Evolutionary conservation across 2,329 filamentous ascomycete species (phyloP), one percentile per base, ranked within the genome.

Genomic region (Coniochaeta hoffmannii): DNA sequence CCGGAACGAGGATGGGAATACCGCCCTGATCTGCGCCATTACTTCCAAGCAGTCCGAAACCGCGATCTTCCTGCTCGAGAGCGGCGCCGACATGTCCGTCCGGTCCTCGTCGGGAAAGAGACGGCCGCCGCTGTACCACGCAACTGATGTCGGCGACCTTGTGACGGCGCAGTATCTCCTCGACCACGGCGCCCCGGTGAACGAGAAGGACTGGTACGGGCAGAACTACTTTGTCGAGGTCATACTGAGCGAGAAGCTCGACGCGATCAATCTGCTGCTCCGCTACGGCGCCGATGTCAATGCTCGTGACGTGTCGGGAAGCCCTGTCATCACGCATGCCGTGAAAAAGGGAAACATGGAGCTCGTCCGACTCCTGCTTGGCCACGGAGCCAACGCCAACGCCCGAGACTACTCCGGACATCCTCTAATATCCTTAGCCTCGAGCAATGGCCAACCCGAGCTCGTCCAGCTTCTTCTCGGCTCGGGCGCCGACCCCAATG

Each of bases 231-330:
- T 66, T 51, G 64, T 64, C 59, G 62, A 64, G 53, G 62, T 66
- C 19, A 59, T 65, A 19, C 54, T 62, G 55, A 59, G 60, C 54
- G 63, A 63, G 56, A 58, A 63, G n/a, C 62, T 65, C 8, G 55
- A 58, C 9, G 54, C 57, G 19, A 50, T 65, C 34, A 55, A 54
- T 10, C 54, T 66, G 22, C 60, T 71, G 50, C 60, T 71, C 11
- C 59, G 65, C 11, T 62, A 61, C 32, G 74, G 74, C 8, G 75
- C 75, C 12, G 63, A 71, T 61, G 59, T 69, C 32, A 69, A 71
- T 61, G 59, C 64, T 38, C 28, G 56, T 53, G 55, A 60, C 38
- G 50, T 57, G 11, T 57, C 60, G 52, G 50, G 54, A 54, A 59
- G 63, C 50, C 60, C 64, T 2, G 56, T 60, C 28, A 58, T 66